Percentiles rank a stretch among this genome's conserved stretches.
These are phyloP conservation scores for Otatea glauca DNA, from an alignment of 176 grass and related monocot genomes.

Conservation along the genomic window DNA sequence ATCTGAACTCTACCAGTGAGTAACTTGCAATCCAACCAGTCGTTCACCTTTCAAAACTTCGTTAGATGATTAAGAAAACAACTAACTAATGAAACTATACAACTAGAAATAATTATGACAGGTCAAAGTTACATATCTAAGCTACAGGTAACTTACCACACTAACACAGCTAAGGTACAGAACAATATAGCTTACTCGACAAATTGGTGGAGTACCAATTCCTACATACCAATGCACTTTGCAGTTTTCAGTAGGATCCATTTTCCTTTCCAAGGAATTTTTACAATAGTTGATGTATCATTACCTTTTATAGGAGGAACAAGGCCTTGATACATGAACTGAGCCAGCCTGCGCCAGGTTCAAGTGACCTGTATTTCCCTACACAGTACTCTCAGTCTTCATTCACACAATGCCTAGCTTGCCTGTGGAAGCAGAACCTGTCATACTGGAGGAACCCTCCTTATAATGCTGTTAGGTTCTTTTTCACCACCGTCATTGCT, in stretches of 20 bases:
- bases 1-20: conserved; percentile 81
- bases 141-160: not conserved
- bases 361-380: conserved; percentile 74
- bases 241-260: not conserved
- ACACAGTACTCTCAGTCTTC: conserved; percentile 65
- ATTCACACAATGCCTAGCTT: conserved; percentile 74
- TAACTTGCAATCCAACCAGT: conserved; percentile 1
- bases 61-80: conserved; percentile 10
- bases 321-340: conserved; percentile 70
- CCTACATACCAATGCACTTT: not conserved
- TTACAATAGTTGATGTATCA: not conserved
- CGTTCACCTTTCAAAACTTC: conserved; percentile 10
- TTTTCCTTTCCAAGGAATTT: conserved; percentile 20
- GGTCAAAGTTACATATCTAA: not conserved
- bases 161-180: not conserved
- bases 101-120: conserved; percentile 24
- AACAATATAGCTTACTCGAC: not conserved
- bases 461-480: conserved; percentile 74
- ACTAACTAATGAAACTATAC: not conserved
- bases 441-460: conserved; percentile 96
- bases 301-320: conserved; percentile 64
- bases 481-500: conserved; percentile 65
- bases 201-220: not conserved
- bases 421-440: conserved; percentile 80
- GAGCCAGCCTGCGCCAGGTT: conserved; percentile 49